Percentiles rank a stretch among this genome's conserved stretches.
Conservation (phyloP, 2,329 filamentous ascomycete species). For the Fusarium virguliforme region DNA sequence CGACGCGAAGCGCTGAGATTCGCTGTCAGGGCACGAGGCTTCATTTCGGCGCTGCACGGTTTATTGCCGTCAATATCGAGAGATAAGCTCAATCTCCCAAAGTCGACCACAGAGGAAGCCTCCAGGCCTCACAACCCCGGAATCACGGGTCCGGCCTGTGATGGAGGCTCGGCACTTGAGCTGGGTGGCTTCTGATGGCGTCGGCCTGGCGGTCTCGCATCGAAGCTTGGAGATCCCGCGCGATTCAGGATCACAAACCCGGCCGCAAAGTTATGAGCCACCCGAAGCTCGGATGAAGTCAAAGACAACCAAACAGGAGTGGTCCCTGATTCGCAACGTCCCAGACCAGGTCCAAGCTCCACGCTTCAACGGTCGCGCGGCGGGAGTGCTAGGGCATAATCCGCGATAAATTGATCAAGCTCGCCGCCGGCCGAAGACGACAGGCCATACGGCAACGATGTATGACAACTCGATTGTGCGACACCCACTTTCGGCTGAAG, state of each 20-base stretch:
- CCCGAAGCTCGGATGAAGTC: constrained; percentile 37
- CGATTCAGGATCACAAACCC: constrained; percentile 43
- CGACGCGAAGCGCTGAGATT: constrained; percentile 43
- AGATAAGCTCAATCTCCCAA: constrained; percentile 20
- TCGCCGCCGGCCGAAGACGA: constrained; percentile 27
- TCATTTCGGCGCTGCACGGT: constrained; percentile 34
- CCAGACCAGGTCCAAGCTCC: constrained; percentile 34
- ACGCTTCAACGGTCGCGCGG: constrained; percentile 42
- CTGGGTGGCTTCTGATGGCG: constrained; percentile 10
- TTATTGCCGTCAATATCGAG: constrained; percentile 26
- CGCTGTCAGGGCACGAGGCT: constrained; percentile 39
- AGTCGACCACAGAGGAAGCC: constrained; percentile 7
- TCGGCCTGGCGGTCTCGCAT: constrained; percentile 25
- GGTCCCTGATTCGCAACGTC: constrained; percentile 42
- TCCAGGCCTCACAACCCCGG: background rate
- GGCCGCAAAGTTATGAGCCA: constrained; percentile 31
- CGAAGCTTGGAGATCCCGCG: constrained; percentile 28
- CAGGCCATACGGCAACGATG: constrained; percentile 35
- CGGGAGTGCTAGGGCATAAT: constrained; percentile 39
- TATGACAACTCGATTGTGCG: constrained; percentile 51
- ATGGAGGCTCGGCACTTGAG: constrained; percentile 22
- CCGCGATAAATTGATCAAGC: constrained; percentile 32
- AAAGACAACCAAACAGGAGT: constrained; percentile 28
- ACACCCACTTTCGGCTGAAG: constrained; percentile 25
- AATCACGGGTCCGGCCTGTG: constrained; percentile 16